Base-by-base conservation (phyloP, 768 basidiomycete species). In the Sutorius australiensis region DNA sequence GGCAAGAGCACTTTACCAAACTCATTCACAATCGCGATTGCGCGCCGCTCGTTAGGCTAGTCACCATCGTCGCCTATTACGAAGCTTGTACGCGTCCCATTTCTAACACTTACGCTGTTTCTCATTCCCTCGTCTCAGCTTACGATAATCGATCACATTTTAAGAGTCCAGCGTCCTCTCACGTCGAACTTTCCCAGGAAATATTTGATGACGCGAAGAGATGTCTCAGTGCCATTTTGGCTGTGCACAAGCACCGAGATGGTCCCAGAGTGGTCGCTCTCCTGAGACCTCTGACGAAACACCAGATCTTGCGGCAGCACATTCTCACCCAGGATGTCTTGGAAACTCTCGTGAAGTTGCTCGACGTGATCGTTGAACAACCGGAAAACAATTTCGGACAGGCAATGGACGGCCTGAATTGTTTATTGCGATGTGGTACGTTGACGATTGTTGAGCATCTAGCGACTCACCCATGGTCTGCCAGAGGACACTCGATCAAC, bases 401-500 rank as follows among this genome's bases (percentile, higher is more conserved):
- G 32, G 64, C 51, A 17, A 65, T 65, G 64, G 57, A 66, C 3
- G 55, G 61, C n/a, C 32, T 65, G 40, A 53, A 16, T 12, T 58
- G 54, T 24, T 21, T 66, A 17, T 19, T 61, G 53, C 44, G 53
- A 14, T 63, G 56, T 12, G 49, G 64, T 65, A 6, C 33, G 61
- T 54, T 33, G 8, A 2, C 36, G 28, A 10, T 37, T 2, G 13
- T 32, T 24, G 0, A 30, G 32, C 17, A 37, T 38, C 9, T 30
- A 0, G 14, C 10, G 2, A 36, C 8, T 21, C 5, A n/a, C 28
- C 59, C 1, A 51, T 30, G 3, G 14, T 21, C 5, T 14, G 12
- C 31, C 30, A 65, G 63, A 50, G 28, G 48, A 61, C 27, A 56
- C 58, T 8, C 54, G 37, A 10, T n/a, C 24, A 30, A 36, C 6